A percentile compares a stretch with the other conserved stretches of the same genome.
phyloP scores from a whole-genome alignment of 345 rosid genomes.

The Melastoma malabathricum region DNA sequence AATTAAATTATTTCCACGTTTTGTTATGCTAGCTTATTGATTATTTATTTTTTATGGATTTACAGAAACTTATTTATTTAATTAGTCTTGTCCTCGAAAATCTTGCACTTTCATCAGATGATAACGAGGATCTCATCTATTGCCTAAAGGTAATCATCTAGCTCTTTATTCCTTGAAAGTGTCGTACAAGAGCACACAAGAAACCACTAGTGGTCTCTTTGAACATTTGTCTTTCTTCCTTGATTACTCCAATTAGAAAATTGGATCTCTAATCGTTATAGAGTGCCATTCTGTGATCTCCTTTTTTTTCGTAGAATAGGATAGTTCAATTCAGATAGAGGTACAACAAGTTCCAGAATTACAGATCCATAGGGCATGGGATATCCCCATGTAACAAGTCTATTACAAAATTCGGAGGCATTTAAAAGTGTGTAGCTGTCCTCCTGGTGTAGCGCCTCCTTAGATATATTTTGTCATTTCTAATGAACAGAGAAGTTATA shows the following conservation, averaged over 20 bases:
- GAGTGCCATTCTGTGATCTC: no score
- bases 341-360: no score
- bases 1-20: slow-evolving; percentile 1
- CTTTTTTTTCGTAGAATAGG: no score
- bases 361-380: no score
- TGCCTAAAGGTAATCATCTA: slow-evolving; percentile 65
- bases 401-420: no score
- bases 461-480: no score
- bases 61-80: slow-evolving; percentile 81
- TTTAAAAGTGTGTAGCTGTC: no score
- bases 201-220: not conserved
- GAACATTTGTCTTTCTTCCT: not conserved
- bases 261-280: not conserved
- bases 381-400: no score
- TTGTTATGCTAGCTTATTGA: not conserved
- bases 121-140: slow-evolving; percentile 84
- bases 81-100: slow-evolving; percentile 78
- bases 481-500: no score
- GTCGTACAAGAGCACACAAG: not conserved
- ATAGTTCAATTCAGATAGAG: no score
- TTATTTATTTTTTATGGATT: slow-evolving; percentile 3
- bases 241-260: not conserved
- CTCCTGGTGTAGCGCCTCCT: no score
- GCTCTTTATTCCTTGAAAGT: not conserved
- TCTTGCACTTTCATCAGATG: slow-evolving; percentile 81